These are phyloP conservation scores for Sphaerosporella brunnea DNA, from an alignment of 495 filamentous ascomycete species.

Conservation along the genomic window DNA sequence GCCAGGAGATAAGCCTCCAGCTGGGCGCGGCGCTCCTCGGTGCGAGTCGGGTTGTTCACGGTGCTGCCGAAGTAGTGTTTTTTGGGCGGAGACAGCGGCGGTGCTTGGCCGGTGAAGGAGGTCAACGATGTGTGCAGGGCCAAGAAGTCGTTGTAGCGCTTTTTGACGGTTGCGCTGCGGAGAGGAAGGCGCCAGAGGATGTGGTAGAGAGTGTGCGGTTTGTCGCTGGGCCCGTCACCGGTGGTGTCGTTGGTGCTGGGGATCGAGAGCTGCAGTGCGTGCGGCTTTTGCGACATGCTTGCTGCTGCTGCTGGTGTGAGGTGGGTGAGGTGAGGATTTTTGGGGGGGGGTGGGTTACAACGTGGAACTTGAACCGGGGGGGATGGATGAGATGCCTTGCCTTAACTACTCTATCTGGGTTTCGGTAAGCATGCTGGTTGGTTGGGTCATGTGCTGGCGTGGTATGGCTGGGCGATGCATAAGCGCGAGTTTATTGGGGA, in stretches of 20 bases:
- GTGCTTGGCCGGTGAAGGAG: conserved; percentile 41
- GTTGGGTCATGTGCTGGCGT: too few relatives aligned
- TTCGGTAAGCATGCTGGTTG: too few relatives aligned
- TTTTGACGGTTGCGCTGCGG: conserved; percentile 68
- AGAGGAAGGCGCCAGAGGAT: conserved; percentile 76
- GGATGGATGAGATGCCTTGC: too few relatives aligned
- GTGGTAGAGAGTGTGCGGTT: conserved; percentile 82
- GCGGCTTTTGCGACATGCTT: too few relatives aligned
- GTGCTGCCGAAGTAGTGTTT: conserved; percentile 79
- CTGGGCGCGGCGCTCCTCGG: conserved; percentile 56
- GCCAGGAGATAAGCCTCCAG: conserved; percentile 69
- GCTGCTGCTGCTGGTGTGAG: too few relatives aligned
- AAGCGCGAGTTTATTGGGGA: too few relatives aligned
- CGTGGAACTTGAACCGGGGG: too few relatives aligned
- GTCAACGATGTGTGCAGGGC: conserved; percentile 54
- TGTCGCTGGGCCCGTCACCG: conserved; percentile 38
- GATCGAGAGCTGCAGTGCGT: conserved; percentile 70
- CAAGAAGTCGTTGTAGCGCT: conserved; percentile 91
- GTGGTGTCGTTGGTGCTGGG: conserved; percentile 49
- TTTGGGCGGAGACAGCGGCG: conserved; percentile 33
- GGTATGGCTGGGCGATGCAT: too few relatives aligned
- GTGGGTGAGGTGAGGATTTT: too few relatives aligned
- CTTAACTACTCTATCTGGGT: too few relatives aligned
- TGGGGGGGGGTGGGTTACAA: too few relatives aligned
- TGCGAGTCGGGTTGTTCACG: conserved; percentile 52